phyloP scores from a whole-genome alignment of 495 filamentous ascomycete species.

The Penicillium fimorum region DNA sequence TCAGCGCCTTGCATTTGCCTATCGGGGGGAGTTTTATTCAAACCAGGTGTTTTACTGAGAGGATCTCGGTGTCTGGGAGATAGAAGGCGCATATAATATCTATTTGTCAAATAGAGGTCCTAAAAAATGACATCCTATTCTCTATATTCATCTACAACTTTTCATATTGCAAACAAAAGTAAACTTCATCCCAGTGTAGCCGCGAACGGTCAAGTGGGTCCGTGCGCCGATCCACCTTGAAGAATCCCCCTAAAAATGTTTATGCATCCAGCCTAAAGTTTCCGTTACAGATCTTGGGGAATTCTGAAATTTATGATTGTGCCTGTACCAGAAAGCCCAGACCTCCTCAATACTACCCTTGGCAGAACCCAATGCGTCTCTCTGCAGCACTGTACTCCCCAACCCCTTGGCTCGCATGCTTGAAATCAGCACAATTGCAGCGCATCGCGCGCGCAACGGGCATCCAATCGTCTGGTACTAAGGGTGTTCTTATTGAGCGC shows the following conservation, averaged over 20 bases:
- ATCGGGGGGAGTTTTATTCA: conserved; percentile 9
- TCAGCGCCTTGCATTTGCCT: conserved; percentile 39
- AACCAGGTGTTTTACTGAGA: conserved; percentile 9
- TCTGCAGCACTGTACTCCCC: conserved; percentile 3
- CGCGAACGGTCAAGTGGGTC: neutral
- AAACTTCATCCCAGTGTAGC: neutral
- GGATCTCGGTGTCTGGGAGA: conserved; percentile 6
- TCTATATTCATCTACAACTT: neutral
- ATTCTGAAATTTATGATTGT: neutral
- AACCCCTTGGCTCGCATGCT: conserved; percentile 33
- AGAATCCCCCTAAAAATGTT: neutral
- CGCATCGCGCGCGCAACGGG: conserved; percentile 53
- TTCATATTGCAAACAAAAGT: neutral
- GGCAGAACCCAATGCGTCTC: conserved; percentile 16
- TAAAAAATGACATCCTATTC: neutral
- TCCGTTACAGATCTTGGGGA: neutral
- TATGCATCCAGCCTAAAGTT: neutral
- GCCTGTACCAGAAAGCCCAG: neutral
- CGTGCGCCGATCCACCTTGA: conserved; percentile 1
- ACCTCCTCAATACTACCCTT: neutral
- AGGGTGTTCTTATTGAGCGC: conserved; percentile 35
- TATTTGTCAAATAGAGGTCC: neutral
- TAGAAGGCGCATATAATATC: conserved; percentile 10
- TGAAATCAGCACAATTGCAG: conserved; percentile 50
- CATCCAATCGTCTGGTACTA: conserved; percentile 51